Evolutionary conservation across 1,284 basidiomycete genomes (phyloP).

Genomic region (Sanghuangporus weigelae): DNA sequence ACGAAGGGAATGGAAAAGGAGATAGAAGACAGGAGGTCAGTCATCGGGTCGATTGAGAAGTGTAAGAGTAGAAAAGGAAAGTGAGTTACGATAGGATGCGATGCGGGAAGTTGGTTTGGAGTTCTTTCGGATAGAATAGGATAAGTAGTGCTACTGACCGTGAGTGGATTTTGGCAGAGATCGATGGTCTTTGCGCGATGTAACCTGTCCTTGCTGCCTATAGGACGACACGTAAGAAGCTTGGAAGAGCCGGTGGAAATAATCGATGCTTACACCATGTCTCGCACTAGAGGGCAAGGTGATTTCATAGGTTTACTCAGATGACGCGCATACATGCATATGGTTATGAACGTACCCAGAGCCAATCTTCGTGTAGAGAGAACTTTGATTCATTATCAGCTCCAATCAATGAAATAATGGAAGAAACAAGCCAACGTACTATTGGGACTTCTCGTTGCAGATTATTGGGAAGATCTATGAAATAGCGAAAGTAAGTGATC

Average conservation of each 20-base stretch:
- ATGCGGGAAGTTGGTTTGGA: not conserved
- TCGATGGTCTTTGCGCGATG: slow-evolving; percentile 86
- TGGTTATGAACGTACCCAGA: slow-evolving; percentile 61
- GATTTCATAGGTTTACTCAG: not conserved
- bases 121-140: not conserved
- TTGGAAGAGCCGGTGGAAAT: not conserved
- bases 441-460: slow-evolving; percentile 86
- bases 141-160: slow-evolving; percentile 48
- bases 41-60: not conserved
- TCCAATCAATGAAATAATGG: not conserved
- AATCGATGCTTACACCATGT: slow-evolving; percentile 67
- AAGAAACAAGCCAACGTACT: slow-evolving; percentile 38
- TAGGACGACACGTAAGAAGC: slow-evolving; percentile 19
- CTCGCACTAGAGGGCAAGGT: slow-evolving; percentile 53
- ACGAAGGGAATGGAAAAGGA: not conserved
- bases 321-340: not conserved
- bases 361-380: slow-evolving; percentile 86
- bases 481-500: not conserved
- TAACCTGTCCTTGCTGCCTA: slow-evolving; percentile 76
- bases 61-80: not conserved
- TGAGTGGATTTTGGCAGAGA: slow-evolving; percentile 88
- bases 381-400: slow-evolving; percentile 43
- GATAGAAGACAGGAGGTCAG: not conserved
- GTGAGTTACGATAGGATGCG: not conserved
- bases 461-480: slow-evolving; percentile 85